These are phyloP conservation scores for Themeda triandra DNA, from an alignment of 176 grass and related monocot genomes.

Conservation along the genomic window DNA sequence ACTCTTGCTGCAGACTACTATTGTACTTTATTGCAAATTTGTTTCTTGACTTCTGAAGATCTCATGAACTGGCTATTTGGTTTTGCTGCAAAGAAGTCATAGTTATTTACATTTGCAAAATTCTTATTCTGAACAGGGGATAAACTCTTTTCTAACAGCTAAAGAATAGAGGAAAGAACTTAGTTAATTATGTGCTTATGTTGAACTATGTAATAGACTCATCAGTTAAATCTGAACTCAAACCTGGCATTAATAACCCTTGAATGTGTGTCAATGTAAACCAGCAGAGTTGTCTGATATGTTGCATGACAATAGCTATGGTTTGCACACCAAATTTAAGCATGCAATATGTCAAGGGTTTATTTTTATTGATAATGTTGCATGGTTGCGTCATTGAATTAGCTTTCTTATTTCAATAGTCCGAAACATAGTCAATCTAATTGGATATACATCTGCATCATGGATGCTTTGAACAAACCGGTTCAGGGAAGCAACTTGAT, in stretches of 20 bases:
- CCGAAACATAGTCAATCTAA: neutral
- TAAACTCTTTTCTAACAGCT: neutral
- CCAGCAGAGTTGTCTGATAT: neutral
- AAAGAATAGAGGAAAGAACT: neutral
- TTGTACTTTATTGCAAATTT: conserved; percentile 1
- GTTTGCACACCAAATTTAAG: neutral
- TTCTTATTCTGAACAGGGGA: neutral
- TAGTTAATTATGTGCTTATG: neutral
- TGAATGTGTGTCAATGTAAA: neutral
- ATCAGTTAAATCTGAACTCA: neutral
- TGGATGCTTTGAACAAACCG: neutral
- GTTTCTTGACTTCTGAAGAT: neutral
- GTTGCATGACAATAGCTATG: neutral
- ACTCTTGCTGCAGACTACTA: neutral
- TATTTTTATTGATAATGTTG: neutral
- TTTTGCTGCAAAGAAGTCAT: neutral
- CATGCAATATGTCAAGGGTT: neutral
- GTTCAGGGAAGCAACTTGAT: neutral
- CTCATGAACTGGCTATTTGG: neutral
- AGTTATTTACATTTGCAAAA: conserved; percentile 8
- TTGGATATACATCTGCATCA: neutral
- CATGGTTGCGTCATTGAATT: neutral
- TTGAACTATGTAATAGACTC: neutral
- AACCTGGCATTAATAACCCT: neutral
- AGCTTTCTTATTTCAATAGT: neutral